Evolutionary conservation across 2,329 filamentous ascomycete species (phyloP), one percentile per base, ranked within the genome.

Genomic region (Fusarium equiseti): DNA sequence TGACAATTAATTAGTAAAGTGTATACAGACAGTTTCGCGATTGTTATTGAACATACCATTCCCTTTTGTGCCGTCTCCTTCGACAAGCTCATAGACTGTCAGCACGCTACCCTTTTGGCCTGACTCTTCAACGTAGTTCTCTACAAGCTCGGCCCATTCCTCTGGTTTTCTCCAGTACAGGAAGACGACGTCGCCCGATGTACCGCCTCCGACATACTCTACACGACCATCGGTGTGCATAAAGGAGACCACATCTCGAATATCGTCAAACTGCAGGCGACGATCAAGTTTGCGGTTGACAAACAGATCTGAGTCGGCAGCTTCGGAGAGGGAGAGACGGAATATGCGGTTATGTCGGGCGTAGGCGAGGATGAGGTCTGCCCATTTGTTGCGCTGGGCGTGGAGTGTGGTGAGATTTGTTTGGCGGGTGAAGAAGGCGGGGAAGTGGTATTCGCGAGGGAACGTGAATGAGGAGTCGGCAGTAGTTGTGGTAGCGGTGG

Each of bases 51-150:
- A 66, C 85, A 73, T 78, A 92, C 91, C 90, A 73, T 91, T 88
- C 3, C 88, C 89, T 62, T 84, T 81, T 4, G 92, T 94, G 31
- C 86, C 91, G 77, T 98, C 95, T n/a, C 95, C 93, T 80, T 98
- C 90, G 3, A 89, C 87, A 75, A 99, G 83, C 83, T 99, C 96
- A 80, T 98, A 98, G 26, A 99, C 84, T 60, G 96, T 99, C 77
- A 99, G 81, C 59, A 99, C 95, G 15, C 88, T 89, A 26, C 93
- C 93, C 84, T 92, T 95, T 85, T 98, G 95, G 6, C 90, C 96
- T 66, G 94, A 97, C 67, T 90, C 89, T 31, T 98, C 95, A 48
- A 94, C 91, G 90, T 94, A 98, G 45, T 84, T 87, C 79, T 92
- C 91, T 44, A 98, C 83, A 64, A 90, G 78, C 35, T 86, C 88